Percentiles rank a stretch among this genome's conserved stretches.
phyloP scores from a whole-genome alignment of 2,329 filamentous ascomycete species.

The Sporothrix curviconia region DNA sequence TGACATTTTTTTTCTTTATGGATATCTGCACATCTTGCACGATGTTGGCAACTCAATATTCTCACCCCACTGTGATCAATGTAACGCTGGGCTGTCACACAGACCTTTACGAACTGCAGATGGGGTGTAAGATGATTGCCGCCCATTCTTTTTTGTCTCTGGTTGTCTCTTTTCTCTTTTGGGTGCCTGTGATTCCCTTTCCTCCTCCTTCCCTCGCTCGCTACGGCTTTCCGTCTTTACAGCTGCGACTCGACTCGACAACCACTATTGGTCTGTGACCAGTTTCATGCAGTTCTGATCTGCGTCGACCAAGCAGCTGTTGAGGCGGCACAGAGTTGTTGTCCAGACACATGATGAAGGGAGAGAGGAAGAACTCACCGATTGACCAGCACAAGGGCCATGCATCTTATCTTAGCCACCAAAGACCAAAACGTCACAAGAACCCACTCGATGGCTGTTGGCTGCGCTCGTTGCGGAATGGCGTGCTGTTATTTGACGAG shows the following conservation, averaged over 20 bases:
- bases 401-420: too few relatives aligned
- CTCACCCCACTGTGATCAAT: too few relatives aligned
- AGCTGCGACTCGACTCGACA: background rate
- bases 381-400: too few relatives aligned
- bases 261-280: background rate
- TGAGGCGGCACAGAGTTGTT: too few relatives aligned
- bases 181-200: background rate
- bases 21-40: background rate
- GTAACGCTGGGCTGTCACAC: too few relatives aligned
- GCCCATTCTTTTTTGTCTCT: too few relatives aligned
- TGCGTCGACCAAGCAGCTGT: too few relatives aligned
- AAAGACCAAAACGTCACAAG: background rate
- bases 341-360: too few relatives aligned
- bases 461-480: background rate
- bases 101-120: too few relatives aligned
- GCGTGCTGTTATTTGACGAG: constrained; percentile 2
- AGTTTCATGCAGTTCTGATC: background rate
- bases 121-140: too few relatives aligned
- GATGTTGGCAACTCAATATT: background rate
- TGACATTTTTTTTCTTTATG: background rate
- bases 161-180: background rate
- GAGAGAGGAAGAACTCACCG: background rate
- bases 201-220: background rate
- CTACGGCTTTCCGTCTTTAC: background rate
- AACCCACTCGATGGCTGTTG: background rate